Percentiles rank a stretch among this genome's conserved stretches.
Conservation (phyloP, 345 rosid genomes). For the Capsella bursapastoris region DNA sequence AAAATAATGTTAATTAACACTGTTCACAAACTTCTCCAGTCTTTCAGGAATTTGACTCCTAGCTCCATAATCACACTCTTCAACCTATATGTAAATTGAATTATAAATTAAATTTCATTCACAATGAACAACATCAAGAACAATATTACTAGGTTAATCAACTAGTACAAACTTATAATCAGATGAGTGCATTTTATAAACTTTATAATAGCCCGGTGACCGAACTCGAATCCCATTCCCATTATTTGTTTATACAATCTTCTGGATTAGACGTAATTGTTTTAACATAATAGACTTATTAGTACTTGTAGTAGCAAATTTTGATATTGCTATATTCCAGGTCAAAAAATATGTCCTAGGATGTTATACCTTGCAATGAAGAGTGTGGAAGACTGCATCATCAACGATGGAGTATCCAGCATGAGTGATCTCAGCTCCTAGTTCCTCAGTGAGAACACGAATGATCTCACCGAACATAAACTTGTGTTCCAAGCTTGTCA, state of each 20-base stretch:
- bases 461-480: slow-evolving; percentile 31
- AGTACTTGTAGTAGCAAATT: slow-evolving; percentile 1
- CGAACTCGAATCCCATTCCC: neutral
- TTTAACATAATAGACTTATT: neutral
- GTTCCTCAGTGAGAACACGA: slow-evolving; percentile 41
- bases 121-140: neutral
- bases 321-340: neutral
- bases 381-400: slow-evolving; percentile 42
- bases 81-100: slow-evolving; percentile 21
- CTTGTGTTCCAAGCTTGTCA: slow-evolving; percentile 45
- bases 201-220: neutral
- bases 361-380: slow-evolving; percentile 45
- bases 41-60: slow-evolving; percentile 28
- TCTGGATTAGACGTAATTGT: neutral
- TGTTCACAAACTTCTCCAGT: slow-evolving; percentile 35
- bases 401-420: slow-evolving; percentile 44
- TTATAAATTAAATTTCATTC: neutral
- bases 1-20: slow-evolving; percentile 1
- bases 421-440: slow-evolving; percentile 39
- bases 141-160: slow-evolving; percentile 16
- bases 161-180: neutral
- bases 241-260: slow-evolving; percentile 3
- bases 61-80: slow-evolving; percentile 39
- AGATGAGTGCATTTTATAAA: neutral
- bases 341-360: neutral